Evolutionary conservation across 129 eudicot genomes (phyloP).

Genomic region (Arctium lappa): DNA sequence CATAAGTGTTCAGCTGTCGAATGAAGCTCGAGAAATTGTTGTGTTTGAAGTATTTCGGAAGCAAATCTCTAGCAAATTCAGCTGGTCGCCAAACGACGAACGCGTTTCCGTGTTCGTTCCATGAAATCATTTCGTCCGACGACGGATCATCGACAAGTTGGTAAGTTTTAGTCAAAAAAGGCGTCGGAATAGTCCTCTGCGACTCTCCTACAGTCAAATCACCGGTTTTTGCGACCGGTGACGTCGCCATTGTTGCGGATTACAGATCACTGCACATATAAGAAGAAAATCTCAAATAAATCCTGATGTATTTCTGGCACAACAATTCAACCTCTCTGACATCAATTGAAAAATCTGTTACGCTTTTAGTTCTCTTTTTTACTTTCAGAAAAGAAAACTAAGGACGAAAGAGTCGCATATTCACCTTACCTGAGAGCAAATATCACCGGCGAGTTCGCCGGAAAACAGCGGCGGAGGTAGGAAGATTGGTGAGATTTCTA

Average conservation of each 20-base stretch:
- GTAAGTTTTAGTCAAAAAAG: slow-evolving; percentile 75
- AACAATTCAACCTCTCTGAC: not conserved
- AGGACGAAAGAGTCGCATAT: not conserved
- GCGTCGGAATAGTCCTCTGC: slow-evolving; percentile 65
- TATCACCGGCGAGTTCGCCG: not conserved
- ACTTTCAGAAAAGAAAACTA: not conserved
- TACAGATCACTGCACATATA: slow-evolving; percentile 6
- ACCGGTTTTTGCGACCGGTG: slow-evolving; percentile 36
- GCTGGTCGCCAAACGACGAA: slow-evolving; percentile 77
- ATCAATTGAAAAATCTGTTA: not conserved
- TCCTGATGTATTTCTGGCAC: not conserved
- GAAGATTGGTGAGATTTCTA: slow-evolving; percentile 12
- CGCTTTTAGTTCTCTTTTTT: not conserved
- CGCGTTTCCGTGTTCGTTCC: slow-evolving; percentile 63
- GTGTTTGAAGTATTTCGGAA: slow-evolving; percentile 78
- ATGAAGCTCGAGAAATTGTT: slow-evolving; percentile 88
- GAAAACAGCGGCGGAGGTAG: not conserved
- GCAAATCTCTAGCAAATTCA: slow-evolving; percentile 65
- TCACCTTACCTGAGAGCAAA: not conserved
- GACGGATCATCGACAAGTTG: slow-evolving; percentile 63
- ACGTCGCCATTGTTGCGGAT: slow-evolving; percentile 25
- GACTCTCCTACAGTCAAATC: slow-evolving; percentile 38
- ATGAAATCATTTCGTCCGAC: slow-evolving; percentile 52
- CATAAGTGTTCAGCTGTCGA: slow-evolving; percentile 78
- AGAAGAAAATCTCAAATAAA: not conserved